Percentiles rank a stretch among this genome's conserved stretches.
phyloP scores from a whole-genome alignment of 2,329 filamentous ascomycete species.

The Alternaria dauci region DNA sequence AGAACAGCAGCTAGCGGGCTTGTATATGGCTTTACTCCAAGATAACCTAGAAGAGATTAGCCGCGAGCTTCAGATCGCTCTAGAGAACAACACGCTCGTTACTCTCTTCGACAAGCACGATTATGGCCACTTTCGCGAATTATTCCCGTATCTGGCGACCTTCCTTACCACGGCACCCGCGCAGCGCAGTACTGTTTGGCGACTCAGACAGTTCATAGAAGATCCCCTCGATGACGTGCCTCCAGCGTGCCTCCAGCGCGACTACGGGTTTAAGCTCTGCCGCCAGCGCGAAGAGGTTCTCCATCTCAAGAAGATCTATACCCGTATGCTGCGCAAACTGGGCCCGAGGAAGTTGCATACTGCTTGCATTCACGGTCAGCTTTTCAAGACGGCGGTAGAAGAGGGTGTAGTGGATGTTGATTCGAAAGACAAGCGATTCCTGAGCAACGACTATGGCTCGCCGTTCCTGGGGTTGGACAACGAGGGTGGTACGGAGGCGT shows the following conservation, averaged over 20 bases:
- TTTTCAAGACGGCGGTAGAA: slow-evolving; percentile 12
- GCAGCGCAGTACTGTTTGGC: slow-evolving; percentile 22
- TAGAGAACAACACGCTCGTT: slow-evolving; percentile 8
- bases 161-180: slow-evolving; percentile 17
- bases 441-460: slow-evolving; percentile 19
- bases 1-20: slow-evolving; percentile 9
- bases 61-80: slow-evolving; percentile 14
- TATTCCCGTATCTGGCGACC: slow-evolving; percentile 10
- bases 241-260: slow-evolving; percentile 11
- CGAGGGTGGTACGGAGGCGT: not conserved
- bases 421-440: slow-evolving; percentile 3
- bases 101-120: slow-evolving; percentile 18
- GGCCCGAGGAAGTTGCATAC: slow-evolving; percentile 18
- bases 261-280: slow-evolving; percentile 32
- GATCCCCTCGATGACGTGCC: slow-evolving; percentile 14
- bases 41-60: slow-evolving; percentile 9
- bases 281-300: slow-evolving; percentile 26
- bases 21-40: slow-evolving; percentile 20
- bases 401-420: not conserved
- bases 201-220: slow-evolving; percentile 28
- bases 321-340: slow-evolving; percentile 6
- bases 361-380: slow-evolving; percentile 12
- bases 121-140: not conserved
- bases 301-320: slow-evolving; percentile 26
- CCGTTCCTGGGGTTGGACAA: slow-evolving; percentile 18